Percentiles rank a stretch among this genome's conserved stretches.
These are phyloP conservation scores for Cladorrhinum samala DNA, from an alignment of 495 filamentous ascomycete genomes.

Conservation along the genomic window DNA sequence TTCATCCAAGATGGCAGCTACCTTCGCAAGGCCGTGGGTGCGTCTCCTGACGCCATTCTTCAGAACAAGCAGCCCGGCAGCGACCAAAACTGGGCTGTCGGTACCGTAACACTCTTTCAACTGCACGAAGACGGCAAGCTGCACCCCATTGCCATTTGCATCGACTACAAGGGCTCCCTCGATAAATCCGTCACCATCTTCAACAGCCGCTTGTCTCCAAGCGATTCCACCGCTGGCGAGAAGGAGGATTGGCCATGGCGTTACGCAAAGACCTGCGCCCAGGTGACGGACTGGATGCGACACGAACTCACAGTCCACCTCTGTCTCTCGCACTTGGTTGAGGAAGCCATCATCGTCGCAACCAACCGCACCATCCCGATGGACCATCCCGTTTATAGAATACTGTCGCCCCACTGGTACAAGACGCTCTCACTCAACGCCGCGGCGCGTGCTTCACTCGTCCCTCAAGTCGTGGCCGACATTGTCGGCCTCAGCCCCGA, in stretches of 20 bases:
- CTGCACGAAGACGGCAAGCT: conserved; percentile 38
- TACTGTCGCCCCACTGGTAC: conserved; percentile 44
- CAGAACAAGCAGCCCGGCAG: conserved; percentile 14
- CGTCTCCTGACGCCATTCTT: conserved; percentile 14
- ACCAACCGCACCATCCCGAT: conserved; percentile 34
- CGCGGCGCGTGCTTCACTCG: conserved; percentile 38
- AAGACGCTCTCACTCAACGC: conserved; percentile 46
- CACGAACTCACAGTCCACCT: conserved; percentile 45
- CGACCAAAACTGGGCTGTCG: conserved; percentile 30
- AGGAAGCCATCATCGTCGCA: conserved; percentile 43
- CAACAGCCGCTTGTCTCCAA: conserved; percentile 33
- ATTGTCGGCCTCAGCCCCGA: conserved; percentile 31
- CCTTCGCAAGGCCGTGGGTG: conserved; percentile 35
- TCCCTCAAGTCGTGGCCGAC: conserved; percentile 37
- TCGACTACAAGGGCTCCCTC: conserved; percentile 29
- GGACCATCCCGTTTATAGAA: conserved; percentile 34
- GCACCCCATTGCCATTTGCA: conserved; percentile 42
- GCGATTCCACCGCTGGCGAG: conserved; percentile 26
- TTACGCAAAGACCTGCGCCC: conserved; percentile 47
- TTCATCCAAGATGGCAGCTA: conserved; percentile 44
- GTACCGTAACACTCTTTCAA: conserved; percentile 41
- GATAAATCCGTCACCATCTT: conserved; percentile 42
- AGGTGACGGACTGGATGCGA: conserved; percentile 43
- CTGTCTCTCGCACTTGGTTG: conserved; percentile 40
- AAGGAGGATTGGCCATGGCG: conserved; percentile 46